phyloP scores from a whole-genome alignment of 2,329 filamentous ascomycete genomes.

The Metarhizium guizhouense region DNA sequence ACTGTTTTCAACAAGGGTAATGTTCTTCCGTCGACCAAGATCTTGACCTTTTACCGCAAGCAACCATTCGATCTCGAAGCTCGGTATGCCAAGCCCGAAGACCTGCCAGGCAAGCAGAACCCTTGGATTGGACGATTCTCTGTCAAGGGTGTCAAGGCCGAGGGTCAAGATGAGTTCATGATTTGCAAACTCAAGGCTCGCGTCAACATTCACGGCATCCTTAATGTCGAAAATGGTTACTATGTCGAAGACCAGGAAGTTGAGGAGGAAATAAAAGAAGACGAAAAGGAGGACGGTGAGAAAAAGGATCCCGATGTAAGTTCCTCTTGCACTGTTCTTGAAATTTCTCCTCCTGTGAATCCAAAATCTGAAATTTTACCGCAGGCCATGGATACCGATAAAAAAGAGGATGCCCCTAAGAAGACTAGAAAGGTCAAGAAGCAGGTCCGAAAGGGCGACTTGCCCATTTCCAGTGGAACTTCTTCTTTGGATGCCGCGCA shows the following conservation, averaged over 20 bases:
- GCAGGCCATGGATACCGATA: conserved; percentile 81
- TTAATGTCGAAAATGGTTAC: conserved; percentile 96
- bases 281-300: conserved; percentile 59
- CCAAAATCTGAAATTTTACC: background rate
- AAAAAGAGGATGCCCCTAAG: conserved; percentile 59
- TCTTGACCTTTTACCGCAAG: conserved; percentile 98
- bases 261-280: conserved; percentile 81
- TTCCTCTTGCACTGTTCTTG: conserved; percentile 17
- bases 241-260: conserved; percentile 97
- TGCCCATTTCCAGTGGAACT: conserved; percentile 78
- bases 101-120: conserved; percentile 79
- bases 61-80: conserved; percentile 95
- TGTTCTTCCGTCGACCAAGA: conserved; percentile 95
- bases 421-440: conserved; percentile 98
- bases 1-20: conserved; percentile 98
- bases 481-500: conserved; percentile 62
- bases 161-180: conserved; percentile 95
- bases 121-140: conserved; percentile 97
- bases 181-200: conserved; percentile 99
- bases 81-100: conserved; percentile 78
- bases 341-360: background rate
- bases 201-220: conserved; percentile 88
- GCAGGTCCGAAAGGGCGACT: conserved; percentile 94
- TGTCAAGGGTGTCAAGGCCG: conserved; percentile 93
- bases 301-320: conserved; percentile 68